Conservation (phyloP, 148 eudicot species). For the Agrostemma githago region DNA sequence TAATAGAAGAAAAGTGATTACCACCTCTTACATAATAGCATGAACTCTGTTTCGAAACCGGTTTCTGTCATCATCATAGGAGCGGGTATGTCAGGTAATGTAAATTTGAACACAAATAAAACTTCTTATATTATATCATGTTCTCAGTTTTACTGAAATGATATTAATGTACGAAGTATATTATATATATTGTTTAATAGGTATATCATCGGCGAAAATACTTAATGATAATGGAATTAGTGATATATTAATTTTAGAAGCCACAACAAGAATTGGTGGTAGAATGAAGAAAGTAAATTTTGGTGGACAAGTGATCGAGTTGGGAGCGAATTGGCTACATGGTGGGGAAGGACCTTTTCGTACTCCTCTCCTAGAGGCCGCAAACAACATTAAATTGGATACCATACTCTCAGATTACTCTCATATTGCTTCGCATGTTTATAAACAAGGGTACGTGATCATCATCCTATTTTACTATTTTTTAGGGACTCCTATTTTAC, state of each 20-base stretch:
- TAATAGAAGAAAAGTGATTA: too few relatives aligned
- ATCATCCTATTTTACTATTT: background rate
- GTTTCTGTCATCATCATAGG: background rate
- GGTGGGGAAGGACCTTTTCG: slow-evolving; percentile 7
- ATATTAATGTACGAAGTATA: too few relatives aligned
- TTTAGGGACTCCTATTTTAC: too few relatives aligned
- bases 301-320: slow-evolving; percentile 11
- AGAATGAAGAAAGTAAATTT: slow-evolving; percentile 14
- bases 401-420: background rate
- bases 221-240: background rate
- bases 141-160: too few relatives aligned
- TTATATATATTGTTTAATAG: background rate
- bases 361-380: background rate
- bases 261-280: slow-evolving; percentile 18
- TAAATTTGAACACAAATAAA: background rate
- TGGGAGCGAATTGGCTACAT: slow-evolving; percentile 23
- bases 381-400: background rate
- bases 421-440: slow-evolving; percentile 3
- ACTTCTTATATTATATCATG: too few relatives aligned
- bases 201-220: slow-evolving; percentile 9
- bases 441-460: slow-evolving; percentile 4
- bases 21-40: background rate
- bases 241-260: slow-evolving; percentile 11
- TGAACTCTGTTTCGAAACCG: background rate
- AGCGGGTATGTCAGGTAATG: slow-evolving; percentile 14